Percentiles rank a stretch among this genome's conserved stretches.
Evolutionary conservation across 768 basidiomycete species (phyloP).

Genomic region (Cystofilobasidium capitatum): DNA sequence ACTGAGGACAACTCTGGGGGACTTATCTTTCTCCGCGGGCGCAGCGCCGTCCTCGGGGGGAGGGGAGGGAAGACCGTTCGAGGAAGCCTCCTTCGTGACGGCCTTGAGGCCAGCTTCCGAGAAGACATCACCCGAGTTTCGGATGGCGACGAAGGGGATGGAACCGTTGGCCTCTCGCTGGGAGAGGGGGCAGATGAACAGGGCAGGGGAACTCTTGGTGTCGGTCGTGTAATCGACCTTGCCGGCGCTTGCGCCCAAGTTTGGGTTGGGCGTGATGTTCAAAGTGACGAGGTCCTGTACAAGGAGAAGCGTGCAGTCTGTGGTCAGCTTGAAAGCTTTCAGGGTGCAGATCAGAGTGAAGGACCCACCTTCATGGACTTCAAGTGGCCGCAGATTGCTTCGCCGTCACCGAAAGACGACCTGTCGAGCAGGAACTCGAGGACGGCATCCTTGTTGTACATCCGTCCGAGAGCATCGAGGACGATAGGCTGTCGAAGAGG

Average conservation of each 20-base stretch:
- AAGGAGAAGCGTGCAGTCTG: not conserved
- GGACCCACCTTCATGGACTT: slow-evolving; percentile 70
- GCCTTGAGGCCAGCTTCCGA: slow-evolving; percentile 68
- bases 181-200: slow-evolving; percentile 83
- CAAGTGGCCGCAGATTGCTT: slow-evolving; percentile 84
- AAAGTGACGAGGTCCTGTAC: slow-evolving; percentile 74
- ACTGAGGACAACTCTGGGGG: slow-evolving; percentile 8
- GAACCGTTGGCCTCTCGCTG: slow-evolving; percentile 89
- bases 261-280: slow-evolving; percentile 65
- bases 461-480: slow-evolving; percentile 79
- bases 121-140: slow-evolving; percentile 82
- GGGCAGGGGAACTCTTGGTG: slow-evolving; percentile 46
- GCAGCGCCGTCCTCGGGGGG: slow-evolving; percentile 40
- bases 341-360: not conserved
- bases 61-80: slow-evolving; percentile 31
- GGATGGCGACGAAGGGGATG: slow-evolving; percentile 78
- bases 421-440: slow-evolving; percentile 82
- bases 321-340: not conserved
- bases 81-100: not conserved
- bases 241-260: slow-evolving; percentile 40
- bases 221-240: slow-evolving; percentile 38
- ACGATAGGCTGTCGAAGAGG: slow-evolving; percentile 84
- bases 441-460: slow-evolving; percentile 92
- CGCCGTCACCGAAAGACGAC: slow-evolving; percentile 77
- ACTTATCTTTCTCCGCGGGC: slow-evolving; percentile 29